Evolutionary conservation across 2,329 filamentous ascomycete species (phyloP).

Genomic region (Ophiocordyceps camponoti-rufipedis): DNA sequence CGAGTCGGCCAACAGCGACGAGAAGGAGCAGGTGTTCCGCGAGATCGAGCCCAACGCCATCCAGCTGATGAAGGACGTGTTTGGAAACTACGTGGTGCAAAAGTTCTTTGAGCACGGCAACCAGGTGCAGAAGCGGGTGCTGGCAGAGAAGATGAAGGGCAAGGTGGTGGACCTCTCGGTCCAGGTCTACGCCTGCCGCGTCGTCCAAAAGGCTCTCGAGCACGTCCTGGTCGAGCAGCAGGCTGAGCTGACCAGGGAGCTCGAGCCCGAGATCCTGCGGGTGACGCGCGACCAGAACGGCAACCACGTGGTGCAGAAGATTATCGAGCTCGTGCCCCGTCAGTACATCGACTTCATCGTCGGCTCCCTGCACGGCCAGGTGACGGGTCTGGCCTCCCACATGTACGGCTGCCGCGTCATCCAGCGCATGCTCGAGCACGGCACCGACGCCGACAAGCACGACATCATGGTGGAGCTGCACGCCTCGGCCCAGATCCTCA

Average conservation of each 20-base stretch:
- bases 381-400: constrained; percentile 58
- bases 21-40: constrained; percentile 77
- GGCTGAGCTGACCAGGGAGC: constrained; percentile 63
- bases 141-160: constrained; percentile 76
- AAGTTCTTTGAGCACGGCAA: constrained; percentile 95
- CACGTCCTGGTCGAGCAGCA: constrained; percentile 88
- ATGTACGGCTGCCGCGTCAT: constrained; percentile 84
- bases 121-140: constrained; percentile 74
- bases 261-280: constrained; percentile 56
- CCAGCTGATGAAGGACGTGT: constrained; percentile 88
- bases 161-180: constrained; percentile 63
- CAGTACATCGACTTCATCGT: constrained; percentile 75
- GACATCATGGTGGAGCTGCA: constrained; percentile 67
- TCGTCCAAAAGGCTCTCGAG: constrained; percentile 90
- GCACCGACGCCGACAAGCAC: constrained; percentile 50
- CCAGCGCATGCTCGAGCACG: constrained; percentile 77
- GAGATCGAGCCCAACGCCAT: constrained; percentile 74
- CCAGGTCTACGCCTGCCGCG: constrained; percentile 86
- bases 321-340: constrained; percentile 63
- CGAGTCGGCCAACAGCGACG: constrained; percentile 82
- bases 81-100: constrained; percentile 96
- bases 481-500: constrained; percentile 48
- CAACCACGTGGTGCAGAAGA: constrained; percentile 93
- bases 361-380: constrained; percentile 57
- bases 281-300: constrained; percentile 80